Percentiles rank a stretch among this genome's conserved stretches.
Conservation (phyloP, 1,284 basidiomycete genomes). For the Cystobasidium pallidum region DNA sequence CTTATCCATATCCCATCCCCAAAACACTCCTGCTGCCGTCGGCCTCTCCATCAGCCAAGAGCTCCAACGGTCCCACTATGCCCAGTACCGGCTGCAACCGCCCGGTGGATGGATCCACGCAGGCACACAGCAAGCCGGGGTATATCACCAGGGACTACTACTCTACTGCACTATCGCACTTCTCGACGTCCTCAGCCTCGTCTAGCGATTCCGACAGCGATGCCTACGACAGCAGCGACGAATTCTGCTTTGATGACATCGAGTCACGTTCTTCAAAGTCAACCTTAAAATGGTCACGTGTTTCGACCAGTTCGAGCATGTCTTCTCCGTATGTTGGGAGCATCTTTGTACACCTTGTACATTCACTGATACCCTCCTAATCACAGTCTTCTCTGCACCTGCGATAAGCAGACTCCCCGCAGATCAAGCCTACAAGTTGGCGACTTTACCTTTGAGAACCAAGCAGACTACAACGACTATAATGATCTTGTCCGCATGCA, state of each 20-base stretch:
- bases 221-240: conserved; percentile 4
- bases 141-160: conserved; percentile 19
- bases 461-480: conserved; percentile 14
- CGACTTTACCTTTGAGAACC: conserved; percentile 1
- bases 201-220: conserved; percentile 5
- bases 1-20: conserved; percentile 11
- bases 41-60: neutral
- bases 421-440: conserved; percentile 1
- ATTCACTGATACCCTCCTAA: neutral
- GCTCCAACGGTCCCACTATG: neutral
- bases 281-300: conserved; percentile 3
- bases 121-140: conserved; percentile 5
- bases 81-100: too few species aligned
- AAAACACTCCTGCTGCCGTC: neutral
- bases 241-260: conserved; percentile 25
- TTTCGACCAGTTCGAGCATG: conserved; percentile 4
- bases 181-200: neutral
- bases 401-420: neutral
- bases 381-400: conserved; percentile 13
- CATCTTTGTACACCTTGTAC: neutral
- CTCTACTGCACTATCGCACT: neutral
- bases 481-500: conserved; percentile 9
- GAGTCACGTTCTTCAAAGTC: conserved; percentile 17
- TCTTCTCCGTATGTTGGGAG: neutral
- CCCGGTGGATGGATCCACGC: neutral